phyloP scores from a whole-genome alignment of 2,329 filamentous ascomycete species.

The Nannizzia gypsea region DNA sequence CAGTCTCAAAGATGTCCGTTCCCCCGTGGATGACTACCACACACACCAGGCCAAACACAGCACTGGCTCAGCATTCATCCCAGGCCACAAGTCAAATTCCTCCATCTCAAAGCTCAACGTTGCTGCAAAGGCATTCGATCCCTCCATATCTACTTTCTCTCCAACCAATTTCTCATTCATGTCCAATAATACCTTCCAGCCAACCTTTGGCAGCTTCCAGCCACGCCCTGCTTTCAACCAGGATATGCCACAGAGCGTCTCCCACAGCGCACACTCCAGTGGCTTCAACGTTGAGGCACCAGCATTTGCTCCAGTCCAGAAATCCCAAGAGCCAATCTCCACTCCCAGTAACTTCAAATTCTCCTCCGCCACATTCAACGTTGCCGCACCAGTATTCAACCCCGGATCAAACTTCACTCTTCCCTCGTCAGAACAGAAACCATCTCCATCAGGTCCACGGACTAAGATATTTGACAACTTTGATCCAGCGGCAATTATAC shows the following conservation, averaged over 20 bases:
- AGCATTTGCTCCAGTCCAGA: constrained; percentile 50
- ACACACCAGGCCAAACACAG: constrained; percentile 8
- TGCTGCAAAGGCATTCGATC: constrained; percentile 74
- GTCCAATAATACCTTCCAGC: constrained; percentile 33
- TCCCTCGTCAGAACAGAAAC: constrained; percentile 8
- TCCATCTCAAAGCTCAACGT: constrained; percentile 67
- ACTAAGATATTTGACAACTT: constrained; percentile 58
- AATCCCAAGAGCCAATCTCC: constrained; percentile 15
- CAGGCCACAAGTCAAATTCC: constrained; percentile 55
- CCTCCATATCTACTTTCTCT: constrained; percentile 36
- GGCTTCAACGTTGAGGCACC: constrained; percentile 60
- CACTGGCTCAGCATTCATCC: constrained; percentile 22
- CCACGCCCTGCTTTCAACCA: constrained; percentile 23
- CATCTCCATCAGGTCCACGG: constrained; percentile 4
- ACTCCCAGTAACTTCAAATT: constrained; percentile 46
- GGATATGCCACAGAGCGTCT: constrained; percentile 20
- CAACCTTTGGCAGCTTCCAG: constrained; percentile 20
- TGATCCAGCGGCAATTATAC: constrained; percentile 49
- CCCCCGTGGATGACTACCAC: constrained; percentile 7
- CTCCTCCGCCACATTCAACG: constrained; percentile 57
- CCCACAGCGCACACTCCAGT: constrained; percentile 25
- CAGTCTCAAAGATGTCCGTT: constrained; percentile 49
- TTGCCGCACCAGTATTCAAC: constrained; percentile 65
- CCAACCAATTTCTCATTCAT: constrained; percentile 33
- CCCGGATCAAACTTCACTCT: constrained; percentile 37